Evolutionary conservation across 2,329 filamentous ascomycete genomes (phyloP), one percentile per base, ranked within the genome.

Genomic region (Colletotrichum orchidophilum): DNA sequence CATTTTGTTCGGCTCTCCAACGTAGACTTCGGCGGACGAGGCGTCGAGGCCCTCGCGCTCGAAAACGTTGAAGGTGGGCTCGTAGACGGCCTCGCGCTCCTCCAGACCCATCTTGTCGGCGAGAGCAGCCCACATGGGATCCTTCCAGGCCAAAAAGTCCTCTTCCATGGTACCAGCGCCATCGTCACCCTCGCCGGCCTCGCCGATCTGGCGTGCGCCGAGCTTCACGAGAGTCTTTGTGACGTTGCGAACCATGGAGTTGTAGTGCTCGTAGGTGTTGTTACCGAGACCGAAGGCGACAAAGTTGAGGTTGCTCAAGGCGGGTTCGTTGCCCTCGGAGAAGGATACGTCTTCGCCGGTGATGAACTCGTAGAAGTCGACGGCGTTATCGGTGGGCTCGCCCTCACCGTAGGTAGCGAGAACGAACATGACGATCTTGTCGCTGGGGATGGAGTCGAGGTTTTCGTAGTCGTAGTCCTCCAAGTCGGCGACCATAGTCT

Each of bases 211-310:
- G 78, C 91, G 88, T 13, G 93, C 96, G 72, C 96, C 96, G 24
- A 97, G 87, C 78, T 93, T 96, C 78, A 91, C 87, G 70, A 99
- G 86, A 73, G 91, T 91, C 81, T 93, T 91, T 83, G 96, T 91
- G 69, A 98, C 92, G 74, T 96, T 94, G 81, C 96, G 94, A 72
- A 99, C 95, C 94, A 99, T 97, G 63, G 93, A 93, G 86, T 99
- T 99, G 88, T 98, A 99, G 87, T 99, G 96, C 81, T 99, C 96
- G 81, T 99, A 99, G 31, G 96, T 98, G 87, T 98, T 99, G 87
- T 99, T 99, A 75, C 96, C 96, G 49, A 99, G 91, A 78, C 96
- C 96, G 78, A 99, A 99, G 68, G 95, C 90, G 78, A 99, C 95
- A 80, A 95, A 99, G 81, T 95, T 96, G 79, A 99, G 89, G 78